These are phyloP conservation scores for Solanum chmielewskii DNA, from an alignment of 257 asterid genomes.

Conservation along the genomic window DNA sequence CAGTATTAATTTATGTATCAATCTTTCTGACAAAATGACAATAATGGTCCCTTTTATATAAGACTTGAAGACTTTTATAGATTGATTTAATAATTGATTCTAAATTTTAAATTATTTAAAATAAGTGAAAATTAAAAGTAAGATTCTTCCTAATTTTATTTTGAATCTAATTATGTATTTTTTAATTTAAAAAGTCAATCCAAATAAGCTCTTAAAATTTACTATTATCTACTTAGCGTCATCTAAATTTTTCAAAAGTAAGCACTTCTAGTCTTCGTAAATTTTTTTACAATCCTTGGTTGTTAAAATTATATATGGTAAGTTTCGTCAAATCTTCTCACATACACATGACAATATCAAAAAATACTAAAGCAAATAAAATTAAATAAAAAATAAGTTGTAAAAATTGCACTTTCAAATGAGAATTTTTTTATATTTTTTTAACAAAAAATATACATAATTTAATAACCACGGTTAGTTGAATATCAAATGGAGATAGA, in stretches of 20 bases:
- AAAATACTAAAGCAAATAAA: neutral
- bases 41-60: neutral
- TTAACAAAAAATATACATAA: neutral
- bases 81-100: no score
- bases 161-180: no score
- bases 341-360: neutral
- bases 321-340: neutral
- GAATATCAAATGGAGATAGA: neutral
- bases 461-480: neutral
- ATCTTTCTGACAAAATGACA: neutral
- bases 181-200: accelerated
- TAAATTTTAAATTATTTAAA: neutral
- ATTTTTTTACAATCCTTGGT: neutral
- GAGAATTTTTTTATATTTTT: neutral
- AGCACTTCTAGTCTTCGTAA: neutral
- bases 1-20: neutral
- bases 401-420: neutral
- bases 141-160: no score
- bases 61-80: neutral
- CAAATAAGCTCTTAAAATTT: no score
- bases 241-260: neutral
- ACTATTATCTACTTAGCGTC: no score
- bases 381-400: neutral
- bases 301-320: neutral
- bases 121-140: neutral